Percentiles rank a stretch among this genome's conserved stretches.
phyloP scores from a whole-genome alignment of 2,329 filamentous ascomycete genomes.

The Xylariaceae sp. region DNA sequence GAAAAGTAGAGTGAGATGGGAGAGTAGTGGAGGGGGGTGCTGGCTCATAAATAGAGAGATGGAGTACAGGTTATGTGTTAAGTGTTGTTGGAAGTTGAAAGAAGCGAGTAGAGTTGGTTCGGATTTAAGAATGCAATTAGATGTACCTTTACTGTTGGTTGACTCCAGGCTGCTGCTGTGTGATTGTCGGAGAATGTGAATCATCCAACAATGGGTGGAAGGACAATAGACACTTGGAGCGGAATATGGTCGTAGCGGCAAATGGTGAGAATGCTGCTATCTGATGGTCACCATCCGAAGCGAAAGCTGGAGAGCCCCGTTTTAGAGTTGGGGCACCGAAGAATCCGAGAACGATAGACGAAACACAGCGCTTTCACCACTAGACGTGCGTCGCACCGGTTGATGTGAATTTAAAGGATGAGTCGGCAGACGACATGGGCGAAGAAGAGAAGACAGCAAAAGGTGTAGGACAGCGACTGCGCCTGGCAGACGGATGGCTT shows the following conservation, averaged over 20 bases:
- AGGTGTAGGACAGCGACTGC: background rate
- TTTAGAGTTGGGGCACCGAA: constrained; percentile 3
- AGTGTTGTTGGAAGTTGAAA: constrained; percentile 8
- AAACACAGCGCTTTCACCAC: constrained; percentile 2
- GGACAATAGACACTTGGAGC: constrained; percentile 12
- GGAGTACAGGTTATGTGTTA: constrained; percentile 3
- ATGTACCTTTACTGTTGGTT: background rate
- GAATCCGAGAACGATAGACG: background rate
- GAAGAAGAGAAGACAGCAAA: constrained; percentile 3
- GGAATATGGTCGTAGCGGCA: constrained; percentile 9
- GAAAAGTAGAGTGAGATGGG: constrained; percentile 1
- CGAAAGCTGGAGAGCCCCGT: too few relatives aligned
- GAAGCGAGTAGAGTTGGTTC: constrained; percentile 19
- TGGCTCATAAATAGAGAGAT: background rate
- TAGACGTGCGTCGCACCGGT: background rate
- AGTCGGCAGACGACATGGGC: background rate
- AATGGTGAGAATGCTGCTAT: constrained; percentile 8
- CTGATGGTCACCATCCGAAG: constrained; percentile 8
- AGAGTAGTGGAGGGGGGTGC: background rate
- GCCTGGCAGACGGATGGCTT: too few relatives aligned
- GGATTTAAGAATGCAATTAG: constrained; percentile 13
- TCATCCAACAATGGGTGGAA: constrained; percentile 13
- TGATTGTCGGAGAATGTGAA: constrained; percentile 11
- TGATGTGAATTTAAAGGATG: too few relatives aligned
- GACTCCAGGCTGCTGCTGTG: constrained; percentile 3